Evolutionary conservation across 108 stramenopile species (phyloP), one percentile per base, ranked within the genome.

Genomic region (Fragilaria radians): DNA sequence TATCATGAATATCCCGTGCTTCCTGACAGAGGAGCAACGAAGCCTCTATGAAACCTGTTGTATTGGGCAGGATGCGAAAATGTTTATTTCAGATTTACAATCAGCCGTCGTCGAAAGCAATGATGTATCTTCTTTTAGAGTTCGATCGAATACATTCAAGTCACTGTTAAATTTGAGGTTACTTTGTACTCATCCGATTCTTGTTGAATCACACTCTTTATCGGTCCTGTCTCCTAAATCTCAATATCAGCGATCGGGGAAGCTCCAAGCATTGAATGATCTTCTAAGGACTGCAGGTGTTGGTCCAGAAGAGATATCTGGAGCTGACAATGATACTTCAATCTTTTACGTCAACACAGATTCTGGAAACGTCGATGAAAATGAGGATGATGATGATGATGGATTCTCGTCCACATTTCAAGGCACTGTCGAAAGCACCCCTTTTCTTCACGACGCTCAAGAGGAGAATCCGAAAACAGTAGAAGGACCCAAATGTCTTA

Each of bases 401-500:
- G 49, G 2, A 22, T 28, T 55, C 17, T 57, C 51, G 26, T 56
- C 4, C 14, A 27, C 17, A 24, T 14, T 49, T 11, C 50, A 54
- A 36, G 52, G 28, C 26, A 61, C 18, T 19, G 62, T 56, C 24
- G 59, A 62, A 46, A 45, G 50, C 28, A 59, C 3, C 14, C 5
- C 0, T 30, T 24, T 17, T 4, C 46, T n/a, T 2, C 30, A 45
- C 27, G 66, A 54, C 21, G 48, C 46, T 18, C 21, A 47, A 36
- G 4, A 19, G 23, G 48, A 45, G 25, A n/a, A n/a, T n/a, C 18
- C 48, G 5, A 66, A 67, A 29, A n/a, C n/a, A n/a, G n/a, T n/a
- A n/a, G n/a, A n/a, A n/a, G n/a, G n/a, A n/a, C n/a, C n/a, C n/a
- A 94, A 89, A 55, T 90, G 87, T 59, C 72, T 94, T 31, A 85